These are phyloP conservation scores for Sporothrix globosa DNA, from an alignment of 2,329 filamentous ascomycete genomes.

Conservation along the genomic window DNA sequence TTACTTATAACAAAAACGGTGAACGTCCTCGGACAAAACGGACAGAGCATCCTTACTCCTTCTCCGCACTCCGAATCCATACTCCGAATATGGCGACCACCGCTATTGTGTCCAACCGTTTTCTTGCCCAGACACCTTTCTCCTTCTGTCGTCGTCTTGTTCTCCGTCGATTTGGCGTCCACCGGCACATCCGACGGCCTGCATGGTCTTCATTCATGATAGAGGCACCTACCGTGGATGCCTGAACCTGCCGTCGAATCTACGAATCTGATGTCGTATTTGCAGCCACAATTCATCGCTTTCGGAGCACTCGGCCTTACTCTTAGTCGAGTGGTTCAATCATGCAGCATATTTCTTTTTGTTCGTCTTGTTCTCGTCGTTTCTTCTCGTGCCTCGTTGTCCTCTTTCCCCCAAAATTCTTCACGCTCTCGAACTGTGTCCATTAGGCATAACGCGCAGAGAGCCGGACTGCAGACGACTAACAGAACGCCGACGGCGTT, in stretches of 20 bases:
- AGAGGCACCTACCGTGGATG: not conserved
- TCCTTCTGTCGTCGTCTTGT: not conserved
- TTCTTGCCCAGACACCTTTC: not conserved
- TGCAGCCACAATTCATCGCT: constrained; percentile 1
- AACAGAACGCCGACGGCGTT: no score
- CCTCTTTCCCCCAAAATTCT: not conserved
- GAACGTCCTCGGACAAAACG: not conserved
- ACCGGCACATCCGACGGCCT: not conserved
- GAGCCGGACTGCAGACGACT: no score
- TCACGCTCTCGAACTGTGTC: no score
- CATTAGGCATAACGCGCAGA: no score
- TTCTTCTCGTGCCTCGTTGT: not conserved
- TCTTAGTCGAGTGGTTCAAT: not conserved
- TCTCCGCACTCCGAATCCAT: no score
- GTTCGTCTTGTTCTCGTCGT: not conserved
- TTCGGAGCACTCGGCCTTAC: constrained; percentile 10
- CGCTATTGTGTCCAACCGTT: not conserved
- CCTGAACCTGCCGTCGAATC: constrained; percentile 4
- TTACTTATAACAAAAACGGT: no score
- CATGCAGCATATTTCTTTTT: not conserved
- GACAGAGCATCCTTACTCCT: not conserved
- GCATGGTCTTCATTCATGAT: not conserved
- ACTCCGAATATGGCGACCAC: no score
- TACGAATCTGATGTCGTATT: not conserved
- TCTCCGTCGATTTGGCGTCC: not conserved